phyloP scores from a whole-genome alignment of 2,329 filamentous ascomycete genomes.

The Sphaerostilbella broomeana region DNA sequence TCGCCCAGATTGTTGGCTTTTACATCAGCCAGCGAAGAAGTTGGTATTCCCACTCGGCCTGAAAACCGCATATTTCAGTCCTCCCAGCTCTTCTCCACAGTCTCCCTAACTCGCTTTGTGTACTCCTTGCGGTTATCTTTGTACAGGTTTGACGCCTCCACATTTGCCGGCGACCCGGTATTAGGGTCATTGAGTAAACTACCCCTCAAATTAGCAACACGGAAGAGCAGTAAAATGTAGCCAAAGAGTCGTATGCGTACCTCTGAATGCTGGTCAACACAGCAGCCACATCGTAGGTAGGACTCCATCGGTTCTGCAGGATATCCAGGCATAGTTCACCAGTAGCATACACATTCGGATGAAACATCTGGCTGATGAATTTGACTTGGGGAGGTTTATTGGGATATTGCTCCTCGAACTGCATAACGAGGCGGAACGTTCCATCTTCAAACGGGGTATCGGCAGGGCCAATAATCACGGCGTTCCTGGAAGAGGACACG shows the following conservation, averaged over 20 bases:
- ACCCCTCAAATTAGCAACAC: slow-evolving; percentile 21
- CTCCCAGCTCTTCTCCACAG: slow-evolving; percentile 99
- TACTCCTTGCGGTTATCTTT: slow-evolving; percentile 98
- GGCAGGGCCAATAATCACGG: slow-evolving; percentile 92
- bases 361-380: slow-evolving; percentile 99
- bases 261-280: slow-evolving; percentile 97
- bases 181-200: slow-evolving; percentile 97
- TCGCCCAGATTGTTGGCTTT: too few relatives aligned
- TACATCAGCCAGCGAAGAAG: too few relatives aligned
- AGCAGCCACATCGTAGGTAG: slow-evolving; percentile 95
- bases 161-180: slow-evolving; percentile 95
- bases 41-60: too few relatives aligned
- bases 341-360: slow-evolving; percentile 96
- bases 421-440: slow-evolving; percentile 96
- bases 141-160: slow-evolving; percentile 96
- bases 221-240: background rate
- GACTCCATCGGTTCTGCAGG: slow-evolving; percentile 95
- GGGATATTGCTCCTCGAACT: slow-evolving; percentile 97
- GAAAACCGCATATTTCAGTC: slow-evolving; percentile 55
- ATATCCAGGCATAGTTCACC: slow-evolving; percentile 96
- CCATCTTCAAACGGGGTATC: slow-evolving; percentile 98
- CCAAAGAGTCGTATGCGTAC: slow-evolving; percentile 37
- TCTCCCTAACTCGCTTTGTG: slow-evolving; percentile 88
- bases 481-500: slow-evolving; percentile 61
- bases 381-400: slow-evolving; percentile 98